Evolutionary conservation across 768 basidiomycete genomes (phyloP).

Genomic region (Lactifluus hygrophoroides): DNA sequence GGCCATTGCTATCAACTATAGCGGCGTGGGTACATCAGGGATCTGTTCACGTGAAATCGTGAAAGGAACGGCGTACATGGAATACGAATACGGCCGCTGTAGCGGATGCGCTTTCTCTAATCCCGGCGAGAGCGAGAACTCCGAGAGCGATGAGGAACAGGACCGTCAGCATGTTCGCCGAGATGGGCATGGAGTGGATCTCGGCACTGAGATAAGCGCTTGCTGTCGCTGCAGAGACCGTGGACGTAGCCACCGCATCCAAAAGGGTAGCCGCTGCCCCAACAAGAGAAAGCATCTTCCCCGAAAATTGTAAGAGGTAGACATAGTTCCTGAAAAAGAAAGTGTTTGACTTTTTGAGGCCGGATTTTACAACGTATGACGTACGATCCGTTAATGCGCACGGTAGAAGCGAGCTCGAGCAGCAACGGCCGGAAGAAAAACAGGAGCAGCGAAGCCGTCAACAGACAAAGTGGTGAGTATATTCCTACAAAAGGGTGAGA

Average conservation of each 20-base stretch:
- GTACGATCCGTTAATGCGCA: conserved; percentile 15
- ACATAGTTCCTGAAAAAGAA: conserved; percentile 2
- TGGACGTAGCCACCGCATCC: conserved; percentile 18
- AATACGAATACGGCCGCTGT: conserved; percentile 18
- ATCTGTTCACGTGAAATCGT: not conserved
- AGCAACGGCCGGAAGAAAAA: conserved; percentile 16
- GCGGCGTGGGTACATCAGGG: not conserved
- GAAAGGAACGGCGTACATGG: conserved; percentile 4
- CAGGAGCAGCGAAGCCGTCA: conserved; percentile 16
- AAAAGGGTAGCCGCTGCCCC: conserved; percentile 17
- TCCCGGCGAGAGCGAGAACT: conserved; percentile 17
- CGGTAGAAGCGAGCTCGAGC: conserved; percentile 12
- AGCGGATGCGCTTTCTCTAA: conserved; percentile 16
- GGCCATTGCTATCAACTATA: conserved; percentile 14
- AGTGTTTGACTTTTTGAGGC: not conserved
- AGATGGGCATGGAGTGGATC: conserved; percentile 11
- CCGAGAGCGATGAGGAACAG: conserved; percentile 14
- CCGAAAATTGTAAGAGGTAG: conserved; percentile 15
- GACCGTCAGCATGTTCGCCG: conserved; percentile 9
- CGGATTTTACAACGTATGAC: not conserved
- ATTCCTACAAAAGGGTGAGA: conserved; percentile 1
- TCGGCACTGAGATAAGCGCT: conserved; percentile 19
- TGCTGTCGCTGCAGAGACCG: conserved; percentile 19
- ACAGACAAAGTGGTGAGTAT: conserved; percentile 20
- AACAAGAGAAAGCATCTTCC: conserved; percentile 14